A percentile compares a stretch with the other conserved stretches of the same genome.
Conservation (phyloP, 495 filamentous ascomycete species). For the Cercophora samala region DNA sequence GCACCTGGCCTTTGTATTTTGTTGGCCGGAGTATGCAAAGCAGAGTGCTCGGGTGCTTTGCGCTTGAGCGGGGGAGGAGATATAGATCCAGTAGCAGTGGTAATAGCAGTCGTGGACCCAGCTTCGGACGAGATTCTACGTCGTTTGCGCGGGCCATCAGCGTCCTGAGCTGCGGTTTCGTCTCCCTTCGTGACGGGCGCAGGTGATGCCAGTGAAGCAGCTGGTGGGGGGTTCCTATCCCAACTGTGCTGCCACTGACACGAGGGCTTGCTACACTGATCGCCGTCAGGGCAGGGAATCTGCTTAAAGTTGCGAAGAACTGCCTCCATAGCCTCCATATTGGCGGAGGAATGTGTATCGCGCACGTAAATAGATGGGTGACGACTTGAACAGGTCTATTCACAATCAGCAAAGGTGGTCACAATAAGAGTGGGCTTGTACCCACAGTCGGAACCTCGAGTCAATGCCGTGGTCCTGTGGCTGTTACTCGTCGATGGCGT, state of each 20-base stretch:
- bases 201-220: constrained; percentile 1
- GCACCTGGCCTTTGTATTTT: constrained; percentile 5
- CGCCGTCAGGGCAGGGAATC: constrained; percentile 61
- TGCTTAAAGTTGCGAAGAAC: constrained; percentile 62
- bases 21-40: background rate
- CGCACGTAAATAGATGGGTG: background rate
- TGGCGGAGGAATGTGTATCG: background rate
- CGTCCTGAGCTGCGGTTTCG: constrained; percentile 9
- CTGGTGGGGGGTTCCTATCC: constrained; percentile 22
- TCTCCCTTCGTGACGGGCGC: background rate
- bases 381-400: background rate
- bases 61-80: constrained; percentile 25
- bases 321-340: constrained; percentile 57
- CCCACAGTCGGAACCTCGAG: background rate
- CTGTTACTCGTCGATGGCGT: background rate
- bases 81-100: background rate
- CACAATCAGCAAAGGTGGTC: background rate
- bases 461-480: background rate
- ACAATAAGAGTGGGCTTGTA: background rate
- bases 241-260: constrained; percentile 46
- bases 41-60: constrained; percentile 17
- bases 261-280: constrained; percentile 39
- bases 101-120: constrained; percentile 8
- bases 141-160: constrained; percentile 32
- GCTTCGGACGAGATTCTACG: constrained; percentile 26